These are phyloP conservation scores for Penicillium angulare DNA, from an alignment of 495 filamentous ascomycete genomes.

Conservation along the genomic window DNA sequence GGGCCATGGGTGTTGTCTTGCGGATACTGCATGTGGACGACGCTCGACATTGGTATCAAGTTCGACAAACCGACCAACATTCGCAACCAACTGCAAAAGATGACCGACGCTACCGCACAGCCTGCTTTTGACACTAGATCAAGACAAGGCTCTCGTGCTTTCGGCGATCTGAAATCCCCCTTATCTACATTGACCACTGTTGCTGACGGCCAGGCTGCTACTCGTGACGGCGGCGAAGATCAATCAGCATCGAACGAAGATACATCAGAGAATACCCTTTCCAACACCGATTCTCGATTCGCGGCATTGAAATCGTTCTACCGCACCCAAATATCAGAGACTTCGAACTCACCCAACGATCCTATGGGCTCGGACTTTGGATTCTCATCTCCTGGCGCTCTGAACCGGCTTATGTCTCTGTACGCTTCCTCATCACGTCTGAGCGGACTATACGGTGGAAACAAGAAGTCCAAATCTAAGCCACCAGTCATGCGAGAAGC, in stretches of 20 bases:
- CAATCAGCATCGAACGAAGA: slow-evolving; percentile 18
- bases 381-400: slow-evolving; percentile 75
- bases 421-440: slow-evolving; percentile 63
- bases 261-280: slow-evolving; percentile 13
- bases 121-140: slow-evolving; percentile 24
- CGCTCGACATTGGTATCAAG: slow-evolving; percentile 81
- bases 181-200: slow-evolving; percentile 38
- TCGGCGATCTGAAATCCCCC: slow-evolving; percentile 40
- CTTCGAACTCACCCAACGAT: slow-evolving; percentile 51
- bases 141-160: slow-evolving; percentile 33
- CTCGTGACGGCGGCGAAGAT: slow-evolving; percentile 10
- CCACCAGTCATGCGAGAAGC: slow-evolving; percentile 76
- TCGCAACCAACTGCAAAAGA: slow-evolving; percentile 67
- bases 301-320: slow-evolving; percentile 68
- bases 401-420: slow-evolving; percentile 87
- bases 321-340: slow-evolving; percentile 64
- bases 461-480: slow-evolving; percentile 67
- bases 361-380: slow-evolving; percentile 47
- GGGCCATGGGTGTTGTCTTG: slow-evolving; percentile 81
- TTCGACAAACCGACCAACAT: slow-evolving; percentile 87
- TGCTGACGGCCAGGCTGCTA: slow-evolving; percentile 24
- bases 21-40: slow-evolving; percentile 88
- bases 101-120: slow-evolving; percentile 29
- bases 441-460: slow-evolving; percentile 44
- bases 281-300: slow-evolving; percentile 41